These are phyloP conservation scores for Entophlyctis luteolus DNA, from an alignment of 192 early-diverging fungal genomes.

Conservation along the genomic window DNA sequence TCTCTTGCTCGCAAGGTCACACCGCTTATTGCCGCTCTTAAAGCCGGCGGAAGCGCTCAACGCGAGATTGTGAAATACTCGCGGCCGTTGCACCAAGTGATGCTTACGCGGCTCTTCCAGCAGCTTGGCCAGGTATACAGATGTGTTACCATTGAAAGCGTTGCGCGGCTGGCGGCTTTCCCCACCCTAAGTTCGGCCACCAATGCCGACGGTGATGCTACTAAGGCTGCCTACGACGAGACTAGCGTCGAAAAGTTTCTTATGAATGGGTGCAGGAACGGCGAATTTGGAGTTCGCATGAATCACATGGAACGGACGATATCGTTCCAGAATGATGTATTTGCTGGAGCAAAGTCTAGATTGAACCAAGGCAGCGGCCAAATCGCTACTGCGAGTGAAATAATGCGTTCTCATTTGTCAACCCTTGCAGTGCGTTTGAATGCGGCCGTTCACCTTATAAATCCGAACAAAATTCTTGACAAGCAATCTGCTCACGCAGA, in stretches of 20 bases:
- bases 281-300: conserved; percentile 91
- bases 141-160: conserved; percentile 90
- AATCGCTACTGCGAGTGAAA: conserved; percentile 62
- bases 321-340: conserved; percentile 90
- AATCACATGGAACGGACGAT: conserved; percentile 87
- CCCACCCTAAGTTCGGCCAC: conserved; percentile 39
- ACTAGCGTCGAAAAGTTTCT: conserved; percentile 95
- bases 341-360: conserved; percentile 47
- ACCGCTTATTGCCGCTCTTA: conserved; percentile 68
- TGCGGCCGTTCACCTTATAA: conserved; percentile 78
- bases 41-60: too few relatives aligned
- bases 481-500: conserved; percentile 64
- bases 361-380: neutral
- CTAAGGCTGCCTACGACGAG: conserved; percentile 62
- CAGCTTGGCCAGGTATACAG: conserved; percentile 96
- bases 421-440: conserved; percentile 80
- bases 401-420: conserved; percentile 89
- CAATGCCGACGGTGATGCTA: too few relatives aligned
- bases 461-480: conserved; percentile 66
- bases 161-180: conserved; percentile 85
- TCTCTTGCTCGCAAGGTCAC: conserved; percentile 96
- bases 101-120: conserved; percentile 95
- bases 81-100: conserved; percentile 89
- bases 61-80: conserved; percentile 83
- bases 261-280: conserved; percentile 94